Evolutionary conservation across 176 grass and related monocot genomes (phyloP).

Genomic region (Zea luxurians): DNA sequence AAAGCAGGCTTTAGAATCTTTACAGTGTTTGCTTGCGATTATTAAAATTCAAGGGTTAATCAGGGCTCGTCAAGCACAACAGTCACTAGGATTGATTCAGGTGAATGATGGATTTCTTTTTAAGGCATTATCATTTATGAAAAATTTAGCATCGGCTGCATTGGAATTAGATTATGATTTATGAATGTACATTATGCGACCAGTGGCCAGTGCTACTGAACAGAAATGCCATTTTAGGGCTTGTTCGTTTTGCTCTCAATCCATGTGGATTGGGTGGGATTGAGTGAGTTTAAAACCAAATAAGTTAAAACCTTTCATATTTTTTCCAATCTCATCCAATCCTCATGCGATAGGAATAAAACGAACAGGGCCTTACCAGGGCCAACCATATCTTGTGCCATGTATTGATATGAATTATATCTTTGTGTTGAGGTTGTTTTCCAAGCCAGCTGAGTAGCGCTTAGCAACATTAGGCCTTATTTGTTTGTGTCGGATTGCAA

Average conservation of each 20-base stretch:
- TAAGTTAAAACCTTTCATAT: no score
- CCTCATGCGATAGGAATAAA: no score
- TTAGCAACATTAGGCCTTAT: background rate
- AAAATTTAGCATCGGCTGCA: slow-evolving; percentile 11
- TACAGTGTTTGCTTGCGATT: slow-evolving; percentile 80
- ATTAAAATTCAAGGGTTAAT: slow-evolving; percentile 81
- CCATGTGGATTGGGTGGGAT: no score
- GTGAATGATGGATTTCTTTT: slow-evolving; percentile 26
- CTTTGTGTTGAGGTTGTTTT: background rate
- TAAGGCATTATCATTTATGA: background rate
- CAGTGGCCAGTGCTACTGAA: background rate
- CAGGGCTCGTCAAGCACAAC: slow-evolving; percentile 52
- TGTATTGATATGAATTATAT: background rate
- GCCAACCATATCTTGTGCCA: background rate
- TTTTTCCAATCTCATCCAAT: no score
- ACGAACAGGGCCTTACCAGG: no score
- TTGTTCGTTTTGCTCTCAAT: no score
- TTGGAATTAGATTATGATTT: background rate
- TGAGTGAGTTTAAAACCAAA: no score
- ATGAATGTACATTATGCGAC: background rate
- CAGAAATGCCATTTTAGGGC: slow-evolving; percentile 19
- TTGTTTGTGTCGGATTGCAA: no score
- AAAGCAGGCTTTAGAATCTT: slow-evolving; percentile 71
- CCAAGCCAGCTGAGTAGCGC: background rate
- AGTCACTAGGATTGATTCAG: slow-evolving; percentile 35